Base-by-base conservation (phyloP, 2,329 filamentous ascomycete genomes). In the Cadophora gregata region DNA sequence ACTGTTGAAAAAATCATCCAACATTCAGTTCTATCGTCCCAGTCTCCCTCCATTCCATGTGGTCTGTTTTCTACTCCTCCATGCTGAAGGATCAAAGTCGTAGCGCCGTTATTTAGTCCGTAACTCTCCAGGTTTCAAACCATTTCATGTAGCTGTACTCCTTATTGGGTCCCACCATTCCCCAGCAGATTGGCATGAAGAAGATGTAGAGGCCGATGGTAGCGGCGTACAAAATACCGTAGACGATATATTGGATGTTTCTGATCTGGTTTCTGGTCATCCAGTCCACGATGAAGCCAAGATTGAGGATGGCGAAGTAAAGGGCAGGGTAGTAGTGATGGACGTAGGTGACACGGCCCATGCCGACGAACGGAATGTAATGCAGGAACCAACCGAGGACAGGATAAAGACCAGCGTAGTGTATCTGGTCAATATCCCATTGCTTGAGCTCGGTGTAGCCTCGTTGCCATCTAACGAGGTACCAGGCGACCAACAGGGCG, bases 251-350 rank as follows among this genome's bases (percentile, higher is more conserved):
- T 79, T 92, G 89, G 33, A 93, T 75, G 50, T 79, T 81, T 76
- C 86, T 86, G 72, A 84, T 85, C 71, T 92, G 82, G 74, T 86
- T 89, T 71, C 89, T 86, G 56, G 93, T 87, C 70, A 90, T 83
- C 90, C 93, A 98, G 79, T 98, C 93, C 64, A 92, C 81, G 72
- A 93, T 86, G 85, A 99, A 99, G 63, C 94, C 95, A 69, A 94
- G 88, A 19, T 87, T 88, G 55, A 99, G 83, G 71, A 99, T 97
- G 74, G 96, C 94, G 79, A 98, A 99, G 84, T 98, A 99, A 12
- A 99, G 87, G 10, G 96, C 96, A 12, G 96, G 96, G 80, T 98
- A 99, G 84, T 99, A 99, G 83, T 99, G 96, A 80, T 99, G 96
- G 63, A 99, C 96, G 77, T 99, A 99, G 19, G 96, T 99, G 68